Conservation (phyloP, 768 basidiomycete genomes). For the Artomyces pyxidatus region DNA sequence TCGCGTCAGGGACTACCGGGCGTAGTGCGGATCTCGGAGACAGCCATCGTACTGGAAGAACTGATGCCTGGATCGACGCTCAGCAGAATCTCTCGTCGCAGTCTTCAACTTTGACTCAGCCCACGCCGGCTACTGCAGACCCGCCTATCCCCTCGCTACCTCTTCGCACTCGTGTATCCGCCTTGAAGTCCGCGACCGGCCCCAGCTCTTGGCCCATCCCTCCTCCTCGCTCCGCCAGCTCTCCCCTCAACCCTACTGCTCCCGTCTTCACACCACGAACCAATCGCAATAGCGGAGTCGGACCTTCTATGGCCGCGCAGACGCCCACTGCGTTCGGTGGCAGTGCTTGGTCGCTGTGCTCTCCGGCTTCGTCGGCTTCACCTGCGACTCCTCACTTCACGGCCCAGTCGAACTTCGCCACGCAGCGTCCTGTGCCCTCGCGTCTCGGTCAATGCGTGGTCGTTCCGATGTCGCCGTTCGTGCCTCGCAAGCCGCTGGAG, state of each 20-base stretch:
- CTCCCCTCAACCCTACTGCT: slow-evolving; percentile 2
- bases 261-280: slow-evolving; percentile 7
- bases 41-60: too few species aligned
- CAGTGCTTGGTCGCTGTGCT: not conserved
- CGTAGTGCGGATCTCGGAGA: not conserved
- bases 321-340: not conserved
- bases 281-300: too few species aligned
- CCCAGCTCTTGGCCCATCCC: not conserved
- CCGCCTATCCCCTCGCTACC: slow-evolving; percentile 1
- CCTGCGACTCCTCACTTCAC: not conserved
- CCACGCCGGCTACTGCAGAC: not conserved
- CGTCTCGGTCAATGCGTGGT: not conserved
- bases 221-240: not conserved
- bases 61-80: not conserved
- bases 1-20: not conserved
- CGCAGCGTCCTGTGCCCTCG: too few species aligned
- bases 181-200: not conserved
- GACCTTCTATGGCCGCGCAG: not conserved
- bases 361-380: not conserved
- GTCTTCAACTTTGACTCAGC: not conserved
- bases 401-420: not conserved
- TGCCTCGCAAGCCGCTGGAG: not conserved
- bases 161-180: not conserved
- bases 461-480: not conserved
- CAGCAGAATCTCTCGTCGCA: not conserved